Percentiles rank a stretch among this genome's conserved stretches.
Conservation (phyloP, 2,329 filamentous ascomycete species). For the Diplocarpon rosae region DNA sequence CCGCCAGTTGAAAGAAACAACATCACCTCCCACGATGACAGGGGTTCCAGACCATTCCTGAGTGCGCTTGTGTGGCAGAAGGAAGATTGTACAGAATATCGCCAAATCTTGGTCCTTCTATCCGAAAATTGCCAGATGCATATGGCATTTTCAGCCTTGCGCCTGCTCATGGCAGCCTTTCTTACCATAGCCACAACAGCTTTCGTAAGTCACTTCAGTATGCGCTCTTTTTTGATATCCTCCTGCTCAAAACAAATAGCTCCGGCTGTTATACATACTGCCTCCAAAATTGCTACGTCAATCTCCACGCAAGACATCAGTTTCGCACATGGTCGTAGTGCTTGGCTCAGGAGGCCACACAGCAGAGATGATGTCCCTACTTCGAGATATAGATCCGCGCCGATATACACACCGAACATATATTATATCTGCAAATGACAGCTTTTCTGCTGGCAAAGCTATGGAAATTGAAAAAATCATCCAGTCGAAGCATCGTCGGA, state of each 20-base stretch:
- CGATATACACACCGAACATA: constrained; percentile 62
- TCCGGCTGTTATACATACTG: constrained; percentile 24
- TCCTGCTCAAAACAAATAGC: constrained; percentile 13
- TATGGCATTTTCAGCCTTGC: constrained; percentile 14
- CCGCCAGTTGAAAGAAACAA: no score
- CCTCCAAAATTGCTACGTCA: constrained; percentile 10
- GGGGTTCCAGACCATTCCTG: no score
- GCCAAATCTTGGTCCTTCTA: background rate
- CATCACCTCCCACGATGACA: no score
- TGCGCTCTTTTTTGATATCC: background rate
- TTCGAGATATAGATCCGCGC: constrained; percentile 46
- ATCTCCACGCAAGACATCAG: constrained; percentile 11
- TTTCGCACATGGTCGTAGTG: constrained; percentile 61
- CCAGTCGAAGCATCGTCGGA: constrained; percentile 18
- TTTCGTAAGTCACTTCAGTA: constrained; percentile 19
- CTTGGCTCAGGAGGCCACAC: constrained; percentile 93
- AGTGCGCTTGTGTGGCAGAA: background rate
- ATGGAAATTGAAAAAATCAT: constrained; percentile 47
- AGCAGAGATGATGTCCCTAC: constrained; percentile 83
- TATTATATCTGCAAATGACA: constrained; percentile 61
- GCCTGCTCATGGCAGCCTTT: constrained; percentile 14
- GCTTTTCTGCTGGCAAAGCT: constrained; percentile 54
- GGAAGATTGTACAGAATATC: background rate
- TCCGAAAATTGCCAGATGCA: no score
- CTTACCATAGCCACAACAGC: constrained; percentile 17